A percentile compares a stretch with the other conserved stretches of the same genome.
Evolutionary conservation across 257 asterid species (phyloP).

Genomic region (Przewalskia tangutica): DNA sequence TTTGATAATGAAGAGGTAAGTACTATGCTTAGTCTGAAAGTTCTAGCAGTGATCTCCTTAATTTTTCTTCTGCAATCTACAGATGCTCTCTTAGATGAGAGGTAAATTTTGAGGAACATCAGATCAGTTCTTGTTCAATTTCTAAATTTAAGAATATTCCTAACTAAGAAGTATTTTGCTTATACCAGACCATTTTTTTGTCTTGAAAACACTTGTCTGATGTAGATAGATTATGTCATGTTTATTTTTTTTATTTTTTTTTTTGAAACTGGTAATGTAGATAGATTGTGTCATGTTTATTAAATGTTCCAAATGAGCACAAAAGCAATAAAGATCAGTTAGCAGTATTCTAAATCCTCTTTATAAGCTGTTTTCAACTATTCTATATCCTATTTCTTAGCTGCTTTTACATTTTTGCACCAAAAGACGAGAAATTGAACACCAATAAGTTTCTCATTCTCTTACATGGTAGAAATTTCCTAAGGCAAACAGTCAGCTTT

Average conservation of each 20-base stretch:
- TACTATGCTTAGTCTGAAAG: slow-evolving; percentile 6
- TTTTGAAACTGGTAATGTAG: no score
- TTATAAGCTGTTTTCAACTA: background rate
- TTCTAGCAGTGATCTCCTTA: background rate
- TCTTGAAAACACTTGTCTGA: background rate
- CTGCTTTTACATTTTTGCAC: background rate
- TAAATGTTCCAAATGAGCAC: background rate
- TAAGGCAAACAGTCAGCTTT: background rate
- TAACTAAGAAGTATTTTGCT: background rate
- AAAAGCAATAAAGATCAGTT: background rate
- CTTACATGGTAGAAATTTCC: background rate
- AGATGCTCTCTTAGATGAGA: background rate
- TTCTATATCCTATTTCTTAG: background rate
- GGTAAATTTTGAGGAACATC: background rate
- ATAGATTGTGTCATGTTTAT: background rate
- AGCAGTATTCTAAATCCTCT: background rate
- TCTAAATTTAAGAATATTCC: background rate
- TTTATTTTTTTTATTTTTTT: no score
- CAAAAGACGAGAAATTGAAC: background rate
- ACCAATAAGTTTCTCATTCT: background rate
- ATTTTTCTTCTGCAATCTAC: background rate
- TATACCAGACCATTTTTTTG: background rate
- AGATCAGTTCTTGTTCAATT: slow-evolving; percentile 1
- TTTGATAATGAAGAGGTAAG: slow-evolving; percentile 96
- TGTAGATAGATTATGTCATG: background rate